Evolutionary conservation across 768 basidiomycete genomes (phyloP).

Genomic region (Albatrellus ellisii): DNA sequence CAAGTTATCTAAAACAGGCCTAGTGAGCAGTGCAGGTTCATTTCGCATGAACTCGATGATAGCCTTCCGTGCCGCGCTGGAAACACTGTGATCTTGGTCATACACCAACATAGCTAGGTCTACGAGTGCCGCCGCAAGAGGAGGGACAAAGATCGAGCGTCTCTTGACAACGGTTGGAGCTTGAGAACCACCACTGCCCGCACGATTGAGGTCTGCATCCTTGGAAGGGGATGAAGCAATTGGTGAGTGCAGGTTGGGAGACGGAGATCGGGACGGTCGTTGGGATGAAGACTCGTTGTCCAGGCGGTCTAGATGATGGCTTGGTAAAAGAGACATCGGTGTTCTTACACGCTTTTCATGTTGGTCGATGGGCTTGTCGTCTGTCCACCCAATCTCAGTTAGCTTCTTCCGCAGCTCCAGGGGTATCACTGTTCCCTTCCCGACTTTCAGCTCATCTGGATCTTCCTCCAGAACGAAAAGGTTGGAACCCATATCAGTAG

Average conservation of each 20-base stretch:
- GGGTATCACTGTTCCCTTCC: constrained; percentile 34
- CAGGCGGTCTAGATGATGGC: constrained; percentile 38
- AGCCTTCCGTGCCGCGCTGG: constrained; percentile 40
- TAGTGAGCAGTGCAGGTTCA: constrained; percentile 53
- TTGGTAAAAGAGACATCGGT: constrained; percentile 54
- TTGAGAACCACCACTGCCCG: constrained; percentile 12
- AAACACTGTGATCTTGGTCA: constrained; percentile 39
- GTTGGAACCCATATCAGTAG: constrained; percentile 61
- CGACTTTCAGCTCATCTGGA: constrained; percentile 33
- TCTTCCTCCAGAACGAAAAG: constrained; percentile 43
- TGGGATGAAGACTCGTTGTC: constrained; percentile 19
- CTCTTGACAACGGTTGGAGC: constrained; percentile 33
- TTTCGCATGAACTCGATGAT: constrained; percentile 61
- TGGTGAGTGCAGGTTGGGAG: constrained; percentile 9
- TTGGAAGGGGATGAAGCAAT: neutral
- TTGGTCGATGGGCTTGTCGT: constrained; percentile 40
- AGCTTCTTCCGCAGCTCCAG: constrained; percentile 50
- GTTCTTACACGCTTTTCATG: constrained; percentile 45
- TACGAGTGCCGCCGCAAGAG: constrained; percentile 41
- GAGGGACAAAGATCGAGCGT: constrained; percentile 52
- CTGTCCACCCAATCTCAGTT: constrained; percentile 65
- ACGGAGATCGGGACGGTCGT: constrained; percentile 19
- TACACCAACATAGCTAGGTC: constrained; percentile 37
- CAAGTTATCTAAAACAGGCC: constrained; percentile 49
- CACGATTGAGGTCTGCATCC: constrained; percentile 19